Conservation (phyloP, 2,329 filamentous ascomycete genomes). For the Exophiala alcalophila region DNA sequence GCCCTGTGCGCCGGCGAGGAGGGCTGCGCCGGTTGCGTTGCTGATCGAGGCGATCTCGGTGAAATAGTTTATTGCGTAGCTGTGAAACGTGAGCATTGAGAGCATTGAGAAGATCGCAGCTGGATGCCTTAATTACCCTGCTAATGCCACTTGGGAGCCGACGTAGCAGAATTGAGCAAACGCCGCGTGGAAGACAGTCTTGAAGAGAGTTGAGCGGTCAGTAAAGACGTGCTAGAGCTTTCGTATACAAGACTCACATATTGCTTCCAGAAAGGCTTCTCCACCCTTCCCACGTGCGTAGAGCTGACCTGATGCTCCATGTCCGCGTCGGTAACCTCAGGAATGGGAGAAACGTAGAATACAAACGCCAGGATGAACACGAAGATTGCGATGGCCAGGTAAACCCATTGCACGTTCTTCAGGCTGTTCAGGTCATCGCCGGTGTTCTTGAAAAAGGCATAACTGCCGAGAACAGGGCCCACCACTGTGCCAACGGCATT, state of each 20-base stretch:
- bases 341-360: constrained; percentile 65
- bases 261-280: constrained; percentile 65
- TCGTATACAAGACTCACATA: constrained; percentile 48
- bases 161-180: constrained; percentile 78
- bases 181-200: constrained; percentile 65
- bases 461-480: constrained; percentile 66
- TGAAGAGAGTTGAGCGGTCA: too few relatives aligned
- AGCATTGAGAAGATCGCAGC: neutral
- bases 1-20: constrained; percentile 71
- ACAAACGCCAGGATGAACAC: constrained; percentile 63
- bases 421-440: constrained; percentile 57
- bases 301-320: constrained; percentile 62
- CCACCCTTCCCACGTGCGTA: constrained; percentile 53
- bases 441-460: constrained; percentile 55
- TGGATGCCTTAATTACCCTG: constrained; percentile 44
- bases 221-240: too few relatives aligned
- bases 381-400: constrained; percentile 71
- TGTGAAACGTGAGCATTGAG: neutral
- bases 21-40: constrained; percentile 60
- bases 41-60: constrained; percentile 54
- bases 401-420: constrained; percentile 71
- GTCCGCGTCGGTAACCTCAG: constrained; percentile 69
- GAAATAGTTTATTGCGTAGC: constrained; percentile 61
- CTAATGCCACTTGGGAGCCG: constrained; percentile 61
- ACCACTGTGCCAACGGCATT: constrained; percentile 73